Base-by-base conservation (phyloP, 129 eudicot species). In the Heracleum sosnowskyi region DNA sequence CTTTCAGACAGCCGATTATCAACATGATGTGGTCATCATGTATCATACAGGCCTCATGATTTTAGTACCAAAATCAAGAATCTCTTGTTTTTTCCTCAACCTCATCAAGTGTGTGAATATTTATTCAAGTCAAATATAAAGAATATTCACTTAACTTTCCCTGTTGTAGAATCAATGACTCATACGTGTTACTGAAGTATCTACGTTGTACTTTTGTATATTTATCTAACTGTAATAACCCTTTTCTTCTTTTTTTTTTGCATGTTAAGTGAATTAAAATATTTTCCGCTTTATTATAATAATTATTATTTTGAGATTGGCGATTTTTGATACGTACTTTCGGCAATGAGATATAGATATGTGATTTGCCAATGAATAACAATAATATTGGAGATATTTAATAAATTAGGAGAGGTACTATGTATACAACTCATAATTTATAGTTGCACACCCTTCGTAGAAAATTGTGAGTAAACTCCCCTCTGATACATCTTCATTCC, bases 11-110 rank as follows among this genome's bases (percentile, higher is more conserved):
- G 17, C 33, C 16, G 17, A 22, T 60, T 26, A 60, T 60, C 68
- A 60, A 60, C 68, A 60, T 60, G 33, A 60, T 60, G 68, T 60
- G 68, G 68, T 60, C 68, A 60, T 60, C 68, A 60, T 60, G 68
- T n/a, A 60, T n/a, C 68, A 60, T 60, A 29, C 12, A 60, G 68
- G 68, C 68, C 33, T n/a, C 68, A n/a, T n/a, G 68, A 60, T n/a
- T 60, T 60, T n/a, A 60, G 33, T n/a, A 26, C 33, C 16, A 8
- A 60, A n/a, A 60, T 0, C 68, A 60, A n/a, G 72, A 66, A 66
- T 66, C 72, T 66, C 39, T 66, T 12, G 3, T 31, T 12, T 66
- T 12, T 66, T 66, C 12, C 24, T 66, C 0, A 11, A 26, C 68
- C 33, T n/a, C 64, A 57, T 57, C 64, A 57, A 57, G 31, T 51